These are phyloP conservation scores for Saccharomyces hybrid DNA, from an alignment of 1,139 yeast genomes.

Conservation along the genomic window DNA sequence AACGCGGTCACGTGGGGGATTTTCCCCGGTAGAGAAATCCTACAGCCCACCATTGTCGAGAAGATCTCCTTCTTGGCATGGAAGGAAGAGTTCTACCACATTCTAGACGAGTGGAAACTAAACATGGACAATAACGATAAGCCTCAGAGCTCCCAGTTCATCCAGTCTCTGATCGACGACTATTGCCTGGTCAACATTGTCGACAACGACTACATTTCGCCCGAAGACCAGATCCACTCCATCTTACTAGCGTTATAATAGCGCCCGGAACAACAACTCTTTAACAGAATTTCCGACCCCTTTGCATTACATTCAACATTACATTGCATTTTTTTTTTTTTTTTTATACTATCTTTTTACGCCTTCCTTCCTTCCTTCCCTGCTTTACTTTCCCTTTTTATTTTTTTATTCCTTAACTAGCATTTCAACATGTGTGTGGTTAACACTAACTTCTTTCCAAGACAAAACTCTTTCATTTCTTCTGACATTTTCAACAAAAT, in stretches of 20 bases:
- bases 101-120: constrained; percentile 73
- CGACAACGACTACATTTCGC: constrained; percentile 63
- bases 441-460: background rate
- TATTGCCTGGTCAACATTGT: constrained; percentile 82
- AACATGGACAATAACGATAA: constrained; percentile 39
- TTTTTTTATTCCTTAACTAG: constrained; percentile 2
- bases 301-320: constrained; percentile 10
- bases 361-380: background rate
- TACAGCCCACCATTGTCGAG: constrained; percentile 92
- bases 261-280: background rate
- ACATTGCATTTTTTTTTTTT: constrained; percentile 2
- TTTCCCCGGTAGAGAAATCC: constrained; percentile 84
- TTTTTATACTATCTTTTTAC: background rate
- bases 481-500: constrained; percentile 1
- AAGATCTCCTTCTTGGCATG: constrained; percentile 83
- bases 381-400: background rate
- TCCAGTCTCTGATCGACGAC: constrained; percentile 45
- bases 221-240: constrained; percentile 34
- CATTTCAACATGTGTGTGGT: constrained; percentile 13
- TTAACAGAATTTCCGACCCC: background rate
- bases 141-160: constrained; percentile 34
- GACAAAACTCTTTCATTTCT: background rate
- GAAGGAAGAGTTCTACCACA: constrained; percentile 90
- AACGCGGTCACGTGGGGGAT: constrained; percentile 99
- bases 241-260: constrained; percentile 13